Evolutionary conservation across 139 green algal genomes (phyloP).

Genomic region (Pleodorina starrii): DNA sequence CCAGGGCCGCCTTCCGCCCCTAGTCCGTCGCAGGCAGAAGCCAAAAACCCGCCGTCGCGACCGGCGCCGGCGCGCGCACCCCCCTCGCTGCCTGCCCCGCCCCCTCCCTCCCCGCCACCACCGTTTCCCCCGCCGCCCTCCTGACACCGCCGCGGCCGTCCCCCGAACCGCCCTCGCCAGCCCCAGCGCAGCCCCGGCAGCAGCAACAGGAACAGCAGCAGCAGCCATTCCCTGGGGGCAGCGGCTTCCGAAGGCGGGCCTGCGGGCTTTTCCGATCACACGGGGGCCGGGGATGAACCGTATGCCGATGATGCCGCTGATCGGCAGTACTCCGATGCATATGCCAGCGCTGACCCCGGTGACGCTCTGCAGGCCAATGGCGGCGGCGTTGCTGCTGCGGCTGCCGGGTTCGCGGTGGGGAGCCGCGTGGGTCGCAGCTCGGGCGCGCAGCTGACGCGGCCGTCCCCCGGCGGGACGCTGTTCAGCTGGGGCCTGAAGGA

Average conservation of each 20-base stretch:
- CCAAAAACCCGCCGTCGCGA: background rate
- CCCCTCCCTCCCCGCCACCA: background rate
- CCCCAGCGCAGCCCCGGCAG: background rate
- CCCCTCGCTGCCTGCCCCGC: background rate
- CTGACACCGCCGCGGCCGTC: background rate
- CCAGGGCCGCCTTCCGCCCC: background rate
- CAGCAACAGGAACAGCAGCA: background rate
- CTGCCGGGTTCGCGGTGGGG: background rate
- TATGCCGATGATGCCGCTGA: background rate
- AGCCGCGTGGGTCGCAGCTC: slow-evolving; percentile 40
- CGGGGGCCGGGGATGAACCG: background rate
- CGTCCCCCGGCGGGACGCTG: slow-evolving; percentile 52
- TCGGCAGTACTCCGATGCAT: background rate
- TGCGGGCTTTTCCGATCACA: background rate
- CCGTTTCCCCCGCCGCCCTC: background rate
- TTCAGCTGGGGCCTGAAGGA: slow-evolving; percentile 71
- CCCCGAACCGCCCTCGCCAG: background rate
- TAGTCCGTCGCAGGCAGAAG: background rate
- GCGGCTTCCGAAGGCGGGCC: background rate
- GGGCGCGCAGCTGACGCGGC: slow-evolving; percentile 45
- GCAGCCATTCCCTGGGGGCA: background rate
- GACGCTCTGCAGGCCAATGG: background rate
- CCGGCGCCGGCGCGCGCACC: background rate
- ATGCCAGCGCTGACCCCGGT: background rate
- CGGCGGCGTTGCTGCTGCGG: background rate